phyloP scores from a whole-genome alignment of 345 rosid species.

The Citrus sp. region DNA sequence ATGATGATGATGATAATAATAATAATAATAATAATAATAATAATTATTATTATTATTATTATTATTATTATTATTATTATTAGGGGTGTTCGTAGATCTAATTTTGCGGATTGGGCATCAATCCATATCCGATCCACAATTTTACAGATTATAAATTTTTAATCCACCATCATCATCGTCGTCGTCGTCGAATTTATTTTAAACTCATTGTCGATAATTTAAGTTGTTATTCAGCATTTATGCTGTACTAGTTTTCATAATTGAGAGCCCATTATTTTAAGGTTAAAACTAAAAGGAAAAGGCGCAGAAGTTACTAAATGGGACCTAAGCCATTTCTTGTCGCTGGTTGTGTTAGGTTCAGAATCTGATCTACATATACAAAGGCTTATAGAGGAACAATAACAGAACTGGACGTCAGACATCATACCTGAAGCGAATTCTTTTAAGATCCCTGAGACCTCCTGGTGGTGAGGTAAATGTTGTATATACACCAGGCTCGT shows the following conservation, averaged over 20 bases:
- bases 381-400: not conserved
- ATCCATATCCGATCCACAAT: too few species aligned
- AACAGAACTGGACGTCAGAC: not conserved
- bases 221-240: not conserved
- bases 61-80: too few species aligned
- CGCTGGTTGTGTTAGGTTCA: not conserved
- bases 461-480: conserved; percentile 85
- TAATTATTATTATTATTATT: too few species aligned
- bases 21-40: too few species aligned
- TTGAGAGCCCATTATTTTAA: not conserved
- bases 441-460: conserved; percentile 88
- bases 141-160: too few species aligned
- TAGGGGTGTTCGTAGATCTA: too few species aligned
- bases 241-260: not conserved
- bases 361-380: not conserved
- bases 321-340: not conserved
- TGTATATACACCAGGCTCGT: conserved; percentile 92
- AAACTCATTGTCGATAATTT: not conserved
- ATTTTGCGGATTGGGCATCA: too few species aligned
- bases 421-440: conserved; percentile 93
- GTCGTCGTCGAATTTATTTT: not conserved
- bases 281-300: not conserved
- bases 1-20: too few species aligned
- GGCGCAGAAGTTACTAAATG: not conserved
- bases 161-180: fast-evolving